A percentile compares a stretch with the other conserved stretches of the same genome.
phyloP scores from a whole-genome alignment of 2,329 filamentous ascomycete species.

The Aureobasidium sp. region DNA sequence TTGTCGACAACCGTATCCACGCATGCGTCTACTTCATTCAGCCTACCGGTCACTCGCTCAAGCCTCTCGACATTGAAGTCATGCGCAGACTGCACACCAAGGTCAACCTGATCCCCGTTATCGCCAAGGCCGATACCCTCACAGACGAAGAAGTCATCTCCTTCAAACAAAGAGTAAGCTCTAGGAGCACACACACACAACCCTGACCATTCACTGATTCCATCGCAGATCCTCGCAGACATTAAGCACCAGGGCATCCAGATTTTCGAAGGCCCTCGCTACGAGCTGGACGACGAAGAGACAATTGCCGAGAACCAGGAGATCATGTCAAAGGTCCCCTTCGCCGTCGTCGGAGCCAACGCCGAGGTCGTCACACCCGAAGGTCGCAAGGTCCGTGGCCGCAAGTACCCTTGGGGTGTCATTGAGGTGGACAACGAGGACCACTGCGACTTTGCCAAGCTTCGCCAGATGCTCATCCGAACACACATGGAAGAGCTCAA shows the following conservation, averaged over 20 bases:
- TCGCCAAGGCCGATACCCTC: conserved; percentile 96
- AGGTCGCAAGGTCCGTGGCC: conserved; percentile 90
- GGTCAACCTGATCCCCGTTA: conserved; percentile 99
- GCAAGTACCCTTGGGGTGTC: conserved; percentile 94
- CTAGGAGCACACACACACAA: too few relatives aligned
- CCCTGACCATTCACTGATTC: neutral
- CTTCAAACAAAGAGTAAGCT: conserved; percentile 94
- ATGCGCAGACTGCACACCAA: conserved; percentile 99
- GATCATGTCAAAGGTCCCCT: conserved; percentile 99
- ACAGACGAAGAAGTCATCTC: conserved; percentile 91
- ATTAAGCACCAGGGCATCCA: conserved; percentile 97
- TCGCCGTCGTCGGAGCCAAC: conserved; percentile 95
- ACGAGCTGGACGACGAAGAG: conserved; percentile 98
- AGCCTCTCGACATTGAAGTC: conserved; percentile 97
- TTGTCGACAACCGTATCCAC: conserved; percentile 97
- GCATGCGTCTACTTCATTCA: conserved; percentile 99
- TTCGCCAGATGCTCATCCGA: conserved; percentile 98
- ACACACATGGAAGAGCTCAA: conserved; percentile 99
- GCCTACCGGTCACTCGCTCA: conserved; percentile 94
- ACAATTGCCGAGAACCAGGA: conserved; percentile 99
- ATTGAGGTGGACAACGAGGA: conserved; percentile 99
- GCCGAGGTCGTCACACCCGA: conserved; percentile 86
- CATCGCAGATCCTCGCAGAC: conserved; percentile 77
- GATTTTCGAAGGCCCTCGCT: conserved; percentile 97
- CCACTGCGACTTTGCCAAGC: conserved; percentile 99